Evolutionary conservation across 1,284 basidiomycete genomes (phyloP).

Genomic region (Cystobasidiaceae sp.): DNA sequence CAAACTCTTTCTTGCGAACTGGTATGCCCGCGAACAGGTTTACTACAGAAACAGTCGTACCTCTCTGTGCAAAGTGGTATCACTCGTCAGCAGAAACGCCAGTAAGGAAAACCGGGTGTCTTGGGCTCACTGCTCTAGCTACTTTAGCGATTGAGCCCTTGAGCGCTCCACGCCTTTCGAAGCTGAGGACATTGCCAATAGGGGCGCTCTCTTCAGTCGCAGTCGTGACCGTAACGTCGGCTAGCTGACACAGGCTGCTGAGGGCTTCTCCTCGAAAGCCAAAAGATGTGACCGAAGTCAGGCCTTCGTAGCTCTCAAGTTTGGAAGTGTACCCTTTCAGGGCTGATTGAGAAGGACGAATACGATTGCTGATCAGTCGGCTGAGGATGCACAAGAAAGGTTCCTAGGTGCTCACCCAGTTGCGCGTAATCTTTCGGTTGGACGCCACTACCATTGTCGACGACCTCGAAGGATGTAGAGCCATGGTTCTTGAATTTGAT

Average conservation of each 20-base stretch:
- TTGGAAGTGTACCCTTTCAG: slow-evolving; percentile 95
- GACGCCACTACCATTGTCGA: slow-evolving; percentile 90
- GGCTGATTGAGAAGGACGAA: slow-evolving; percentile 51
- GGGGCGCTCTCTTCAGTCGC: slow-evolving; percentile 65
- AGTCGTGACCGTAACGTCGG: slow-evolving; percentile 68
- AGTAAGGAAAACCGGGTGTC: slow-evolving; percentile 43
- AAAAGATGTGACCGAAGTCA: slow-evolving; percentile 73
- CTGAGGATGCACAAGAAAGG: background rate
- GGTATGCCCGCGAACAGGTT: slow-evolving; percentile 77
- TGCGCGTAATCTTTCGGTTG: slow-evolving; percentile 66
- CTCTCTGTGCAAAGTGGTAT: slow-evolving; percentile 56
- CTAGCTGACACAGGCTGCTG: slow-evolving; percentile 82
- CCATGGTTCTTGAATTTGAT: slow-evolving; percentile 88
- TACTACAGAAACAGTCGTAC: slow-evolving; percentile 74
- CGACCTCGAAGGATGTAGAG: slow-evolving; percentile 75
- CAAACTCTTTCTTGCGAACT: slow-evolving; percentile 86
- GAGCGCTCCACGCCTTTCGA: slow-evolving; percentile 62
- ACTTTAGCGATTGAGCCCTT: background rate
- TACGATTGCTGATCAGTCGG: background rate
- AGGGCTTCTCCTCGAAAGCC: slow-evolving; percentile 96
- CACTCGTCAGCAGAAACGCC: background rate
- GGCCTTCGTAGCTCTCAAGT: slow-evolving; percentile 67
- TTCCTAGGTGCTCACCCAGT: slow-evolving; percentile 57
- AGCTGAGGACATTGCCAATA: slow-evolving; percentile 68
- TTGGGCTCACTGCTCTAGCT: slow-evolving; percentile 32